Evolutionary conservation across 2,329 filamentous ascomycete genomes (phyloP), one percentile per base, ranked within the genome.

Genomic region (Diaporthe citrichinensis): DNA sequence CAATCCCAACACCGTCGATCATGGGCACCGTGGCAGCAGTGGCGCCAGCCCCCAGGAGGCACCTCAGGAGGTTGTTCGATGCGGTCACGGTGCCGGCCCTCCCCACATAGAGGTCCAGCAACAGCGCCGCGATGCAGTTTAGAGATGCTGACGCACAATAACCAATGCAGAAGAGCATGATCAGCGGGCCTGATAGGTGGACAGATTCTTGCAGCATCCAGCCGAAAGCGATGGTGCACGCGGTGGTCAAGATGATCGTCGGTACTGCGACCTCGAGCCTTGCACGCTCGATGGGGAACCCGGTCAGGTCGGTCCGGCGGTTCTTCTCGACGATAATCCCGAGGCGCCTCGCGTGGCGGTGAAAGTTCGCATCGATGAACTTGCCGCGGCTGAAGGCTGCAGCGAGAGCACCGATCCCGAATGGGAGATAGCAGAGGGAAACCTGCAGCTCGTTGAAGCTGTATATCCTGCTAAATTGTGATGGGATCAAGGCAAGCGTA

Each of bases 351-450:
- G 90, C 90, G 55, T 90, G 85, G 14, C 90, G 87, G 0, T 86
- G 84, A 79, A 91, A 94, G 80, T 92, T 91, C 84, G 87, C 89
- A 81, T 94, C 91, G 9, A 93, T 84, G 5, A 92, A 78, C 57
- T 85, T 85, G 17, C 92, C 90, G 0, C 83, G 81, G 1, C 82
- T 77, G 23, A 83, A 67, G 2, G 83, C 80, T 6, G 84, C 83
- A 2, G 84, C n/a, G 23, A 84, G 80, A 39, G 83, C 83, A 4
- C 85, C 86, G 9, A 79, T 76, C 3, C 83, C 82, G 74, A 84
- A 84, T 10, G 86, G 85, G 12, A 86, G 81, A 77, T 83, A 86
- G 79, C 81, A 83, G 5, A 86, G 79, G n/a, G 88, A 88, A 2
- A 89, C 82, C 39, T 86, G 84, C 23, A 82, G 76, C 34, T 82